Conservation (phyloP, 331 rosid species). For the Acacia concinna region DNA sequence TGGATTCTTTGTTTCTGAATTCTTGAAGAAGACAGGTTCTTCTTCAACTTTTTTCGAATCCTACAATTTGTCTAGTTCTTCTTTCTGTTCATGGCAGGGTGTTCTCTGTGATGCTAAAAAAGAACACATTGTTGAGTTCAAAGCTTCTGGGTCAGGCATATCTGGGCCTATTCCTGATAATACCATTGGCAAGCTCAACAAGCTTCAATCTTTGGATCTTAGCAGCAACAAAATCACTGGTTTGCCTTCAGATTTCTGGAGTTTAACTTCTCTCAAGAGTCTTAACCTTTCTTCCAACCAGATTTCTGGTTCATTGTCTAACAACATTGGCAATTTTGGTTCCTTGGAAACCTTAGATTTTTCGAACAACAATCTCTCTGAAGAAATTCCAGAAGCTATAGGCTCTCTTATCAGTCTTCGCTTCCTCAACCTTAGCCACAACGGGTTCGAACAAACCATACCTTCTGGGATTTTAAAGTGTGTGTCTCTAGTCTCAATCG, state of each 20-base stretch:
- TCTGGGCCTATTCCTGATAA: conserved; percentile 79
- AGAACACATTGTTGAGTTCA: conserved; percentile 49
- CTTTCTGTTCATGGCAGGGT: conserved; percentile 81
- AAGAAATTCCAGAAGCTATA: conserved; percentile 69
- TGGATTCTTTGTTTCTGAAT: conserved; percentile 71
- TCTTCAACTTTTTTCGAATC: conserved; percentile 37
- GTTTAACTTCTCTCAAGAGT: conserved; percentile 64
- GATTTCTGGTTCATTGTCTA: conserved; percentile 74
- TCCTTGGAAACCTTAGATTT: conserved; percentile 67
- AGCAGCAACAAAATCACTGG: conserved; percentile 72
- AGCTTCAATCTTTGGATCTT: conserved; percentile 73
- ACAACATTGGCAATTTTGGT: conserved; percentile 82
- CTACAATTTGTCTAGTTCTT: conserved; percentile 65
- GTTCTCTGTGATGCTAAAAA: conserved; percentile 60
- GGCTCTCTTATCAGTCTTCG: conserved; percentile 59
- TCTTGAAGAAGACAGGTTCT: conserved; percentile 55
- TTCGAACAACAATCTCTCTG: conserved; percentile 65
- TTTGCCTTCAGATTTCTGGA: conserved; percentile 90
- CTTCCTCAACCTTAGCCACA: conserved; percentile 60
- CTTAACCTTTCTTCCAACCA: conserved; percentile 70
- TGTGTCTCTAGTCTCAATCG: conserved; percentile 59
- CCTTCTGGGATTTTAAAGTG: conserved; percentile 73
- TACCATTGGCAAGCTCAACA: conserved; percentile 81
- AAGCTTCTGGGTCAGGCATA: conserved; percentile 61
- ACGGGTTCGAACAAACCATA: conserved; percentile 52